These are phyloP conservation scores for Prunus mira DNA, from an alignment of 306 rosid species.

Conservation along the genomic window DNA sequence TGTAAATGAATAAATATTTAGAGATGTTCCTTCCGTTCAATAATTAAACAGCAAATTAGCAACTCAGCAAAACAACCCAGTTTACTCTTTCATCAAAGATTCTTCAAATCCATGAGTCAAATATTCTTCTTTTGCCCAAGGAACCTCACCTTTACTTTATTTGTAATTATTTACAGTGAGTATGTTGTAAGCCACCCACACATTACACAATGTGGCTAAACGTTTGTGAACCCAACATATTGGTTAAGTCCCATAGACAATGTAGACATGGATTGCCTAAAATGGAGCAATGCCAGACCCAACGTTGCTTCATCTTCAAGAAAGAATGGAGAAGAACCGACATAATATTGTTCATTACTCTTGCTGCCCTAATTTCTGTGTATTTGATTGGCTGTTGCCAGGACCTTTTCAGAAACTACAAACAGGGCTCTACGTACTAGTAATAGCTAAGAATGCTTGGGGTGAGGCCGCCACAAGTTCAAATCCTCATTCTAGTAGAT, in stretches of 20 bases:
- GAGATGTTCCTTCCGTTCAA: neutral
- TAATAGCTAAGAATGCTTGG: too few species aligned
- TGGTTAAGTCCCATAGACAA: slow-evolving; percentile 85
- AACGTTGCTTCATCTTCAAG: slow-evolving; percentile 53
- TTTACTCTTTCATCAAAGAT: slow-evolving; percentile 8
- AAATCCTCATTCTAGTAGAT: too few species aligned
- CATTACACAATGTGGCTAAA: slow-evolving; percentile 51
- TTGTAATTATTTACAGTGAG: slow-evolving; percentile 38
- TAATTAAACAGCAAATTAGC: neutral
- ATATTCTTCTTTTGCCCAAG: neutral
- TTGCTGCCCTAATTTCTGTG: slow-evolving; percentile 42
- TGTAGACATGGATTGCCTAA: slow-evolving; percentile 80
- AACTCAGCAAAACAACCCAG: neutral
- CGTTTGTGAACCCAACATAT: slow-evolving; percentile 80
- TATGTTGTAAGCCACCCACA: slow-evolving; percentile 92
- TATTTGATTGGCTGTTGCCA: slow-evolving; percentile 78
- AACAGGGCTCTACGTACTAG: slow-evolving; percentile 54
- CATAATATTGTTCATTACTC: slow-evolving; percentile 54
- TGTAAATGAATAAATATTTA: too few species aligned
- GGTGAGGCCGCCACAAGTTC: too few species aligned
- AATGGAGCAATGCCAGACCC: slow-evolving; percentile 85
- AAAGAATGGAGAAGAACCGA: slow-evolving; percentile 72
- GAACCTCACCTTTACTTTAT: neutral
- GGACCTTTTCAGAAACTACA: slow-evolving; percentile 58
- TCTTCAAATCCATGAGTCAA: slow-evolving; percentile 18